Percentiles rank a stretch among this genome's conserved stretches.
phyloP scores from a whole-genome alignment of 345 rosid species.

The Camelina hispida region DNA sequence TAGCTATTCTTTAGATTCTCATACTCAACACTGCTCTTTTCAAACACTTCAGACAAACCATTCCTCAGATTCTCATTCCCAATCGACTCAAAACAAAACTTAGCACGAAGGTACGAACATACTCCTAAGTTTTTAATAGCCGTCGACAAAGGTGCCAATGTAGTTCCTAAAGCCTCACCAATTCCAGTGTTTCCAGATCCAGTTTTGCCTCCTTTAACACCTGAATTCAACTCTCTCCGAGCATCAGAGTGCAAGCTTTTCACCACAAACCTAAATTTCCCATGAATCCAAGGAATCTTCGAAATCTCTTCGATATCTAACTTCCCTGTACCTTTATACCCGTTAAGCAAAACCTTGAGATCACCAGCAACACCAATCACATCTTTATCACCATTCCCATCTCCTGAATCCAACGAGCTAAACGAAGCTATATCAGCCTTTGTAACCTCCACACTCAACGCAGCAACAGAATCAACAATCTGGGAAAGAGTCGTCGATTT shows the following conservation, averaged over 20 bases:
- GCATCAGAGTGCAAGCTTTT: conserved; percentile 59
- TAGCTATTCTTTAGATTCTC: conserved; percentile 40
- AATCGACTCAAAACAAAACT: conserved; percentile 51
- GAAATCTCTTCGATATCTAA: conserved; percentile 48
- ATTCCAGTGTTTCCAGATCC: conserved; percentile 42
- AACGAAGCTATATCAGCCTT: conserved; percentile 58
- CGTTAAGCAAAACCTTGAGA: conserved; percentile 70
- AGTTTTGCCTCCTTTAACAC: conserved; percentile 44
- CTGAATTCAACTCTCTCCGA: conserved; percentile 61
- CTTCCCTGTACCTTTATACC: conserved; percentile 66
- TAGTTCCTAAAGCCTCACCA: conserved; percentile 41
- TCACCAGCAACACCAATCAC: conserved; percentile 71
- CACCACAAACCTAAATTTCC: conserved; percentile 63
- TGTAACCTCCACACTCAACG: conserved; percentile 76
- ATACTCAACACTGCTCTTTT: conserved; percentile 34
- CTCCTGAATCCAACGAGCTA: conserved; percentile 59
- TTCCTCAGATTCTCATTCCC: conserved; percentile 46
- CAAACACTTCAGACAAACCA: conserved; percentile 45
- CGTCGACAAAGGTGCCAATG: conserved; percentile 49
- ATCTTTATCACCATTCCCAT: conserved; percentile 71
- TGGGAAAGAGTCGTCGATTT: conserved; percentile 53
- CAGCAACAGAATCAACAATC: conserved; percentile 64
- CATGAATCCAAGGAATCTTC: conserved; percentile 59
- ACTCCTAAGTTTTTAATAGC: conserved; percentile 57
- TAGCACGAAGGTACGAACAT: conserved; percentile 56